Base-by-base conservation (phyloP, 2,329 filamentous ascomycete genomes). In the Tolypocladium guangdongense region DNA sequence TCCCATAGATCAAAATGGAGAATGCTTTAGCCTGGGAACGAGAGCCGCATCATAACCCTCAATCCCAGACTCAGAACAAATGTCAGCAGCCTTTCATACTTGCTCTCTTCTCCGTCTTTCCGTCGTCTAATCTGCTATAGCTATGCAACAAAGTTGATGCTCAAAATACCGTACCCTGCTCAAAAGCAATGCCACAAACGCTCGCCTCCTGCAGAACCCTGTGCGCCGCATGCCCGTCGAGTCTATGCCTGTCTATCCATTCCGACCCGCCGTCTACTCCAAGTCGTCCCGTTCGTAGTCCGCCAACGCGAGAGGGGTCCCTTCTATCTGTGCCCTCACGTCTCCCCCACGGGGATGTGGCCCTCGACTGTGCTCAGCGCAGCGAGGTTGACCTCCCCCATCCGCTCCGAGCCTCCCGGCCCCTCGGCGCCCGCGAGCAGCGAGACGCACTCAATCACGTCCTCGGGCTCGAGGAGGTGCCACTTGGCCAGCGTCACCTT, bases 401-500 rank as follows among this genome's bases (percentile, higher is more conserved):
- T 64, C 7, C 68, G 61, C 45, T 71, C 68, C 14, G 68, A 66
- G 14, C 63, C 65, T 7, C 70, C 70, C 1, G 65, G 64, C 7
- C 68, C 64, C n/a, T 64, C 68, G 49, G 75, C 73, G 5, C 74
- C 77, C 0, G 76, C 75, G 24, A 86, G 72, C 27, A 85, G 71
- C 5, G 80, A 74, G 37, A 81, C 74, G 55, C 75, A 78, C 59
- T 88, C 85, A 60, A 97, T 86, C 53, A 97, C 90, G 68, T 97
- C 91, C 54, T 83, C 76, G 0, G 93, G 90, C 67, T 96, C 91
- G 10, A 95, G 78, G 12, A 97, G 74, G 69, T 96, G 91, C 85
- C 89, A 96, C 60, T 83, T 84, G 18, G 93, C 93, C 53, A 95
- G 76, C 2, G 93, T 97, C 64, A 90, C 86, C 76, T 96, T 96